A percentile compares a stretch with the other conserved stretches of the same genome.
These are phyloP conservation scores for Limtongia smithiae DNA, from an alignment of 805 yeast genomes.

Conservation along the genomic window DNA sequence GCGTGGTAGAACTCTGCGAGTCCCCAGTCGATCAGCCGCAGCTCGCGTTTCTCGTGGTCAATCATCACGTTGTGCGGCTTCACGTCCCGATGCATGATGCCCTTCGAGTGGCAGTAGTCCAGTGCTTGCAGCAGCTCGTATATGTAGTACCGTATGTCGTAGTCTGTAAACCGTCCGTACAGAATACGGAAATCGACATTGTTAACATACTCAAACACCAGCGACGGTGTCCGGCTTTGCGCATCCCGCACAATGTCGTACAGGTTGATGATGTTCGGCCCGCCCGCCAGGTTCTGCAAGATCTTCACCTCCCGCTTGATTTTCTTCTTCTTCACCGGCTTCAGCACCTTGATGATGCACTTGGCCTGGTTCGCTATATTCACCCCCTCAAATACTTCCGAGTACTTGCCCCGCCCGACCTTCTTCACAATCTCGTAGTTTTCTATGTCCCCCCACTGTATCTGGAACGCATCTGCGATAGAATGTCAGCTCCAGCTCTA, in stretches of 20 bases:
- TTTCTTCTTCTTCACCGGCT: slow-evolving; percentile 90
- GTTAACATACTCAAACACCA: slow-evolving; percentile 78
- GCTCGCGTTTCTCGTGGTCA: slow-evolving; percentile 63
- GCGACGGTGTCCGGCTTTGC: slow-evolving; percentile 74
- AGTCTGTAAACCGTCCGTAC: slow-evolving; percentile 71
- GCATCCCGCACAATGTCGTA: slow-evolving; percentile 80
- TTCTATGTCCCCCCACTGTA: slow-evolving; percentile 58
- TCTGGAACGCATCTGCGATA: slow-evolving; percentile 46
- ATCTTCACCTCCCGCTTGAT: slow-evolving; percentile 86
- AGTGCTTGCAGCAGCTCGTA: slow-evolving; percentile 73
- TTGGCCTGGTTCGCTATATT: slow-evolving; percentile 58
- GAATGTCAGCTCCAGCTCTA: slow-evolving; percentile 1
- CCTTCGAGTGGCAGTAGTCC: slow-evolving; percentile 90
- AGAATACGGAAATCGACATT: slow-evolving; percentile 78
- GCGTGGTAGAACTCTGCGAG: slow-evolving; percentile 91
- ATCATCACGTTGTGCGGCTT: slow-evolving; percentile 96
- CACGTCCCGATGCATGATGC: slow-evolving; percentile 93
- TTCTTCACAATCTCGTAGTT: slow-evolving; percentile 75
- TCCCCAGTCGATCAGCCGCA: slow-evolving; percentile 93
- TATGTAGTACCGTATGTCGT: slow-evolving; percentile 79
- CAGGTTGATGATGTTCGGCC: slow-evolving; percentile 74
- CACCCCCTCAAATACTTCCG: slow-evolving; percentile 89
- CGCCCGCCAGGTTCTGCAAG: slow-evolving; percentile 77
- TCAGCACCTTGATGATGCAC: slow-evolving; percentile 83
- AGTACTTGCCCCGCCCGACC: slow-evolving; percentile 89